Conservation (phyloP, 805 yeast genomes). For the Sugiyamaella marilandica region DNA sequence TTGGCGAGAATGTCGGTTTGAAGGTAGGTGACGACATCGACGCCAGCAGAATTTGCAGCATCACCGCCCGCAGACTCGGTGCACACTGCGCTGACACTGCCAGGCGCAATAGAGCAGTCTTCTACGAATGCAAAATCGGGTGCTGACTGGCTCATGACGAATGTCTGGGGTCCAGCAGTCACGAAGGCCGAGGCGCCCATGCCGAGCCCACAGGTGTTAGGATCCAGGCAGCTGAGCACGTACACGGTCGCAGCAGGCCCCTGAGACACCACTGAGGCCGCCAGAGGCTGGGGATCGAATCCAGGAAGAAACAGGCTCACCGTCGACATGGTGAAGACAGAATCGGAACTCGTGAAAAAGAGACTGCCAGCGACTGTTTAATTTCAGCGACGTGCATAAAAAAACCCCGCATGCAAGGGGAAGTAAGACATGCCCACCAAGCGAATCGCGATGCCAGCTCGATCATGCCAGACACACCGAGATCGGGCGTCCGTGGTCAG, state of each 20-base stretch:
- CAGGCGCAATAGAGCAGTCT: background rate
- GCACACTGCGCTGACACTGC: background rate
- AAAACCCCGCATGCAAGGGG: background rate
- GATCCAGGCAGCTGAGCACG: background rate
- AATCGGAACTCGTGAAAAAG: no score
- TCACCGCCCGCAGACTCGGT: background rate
- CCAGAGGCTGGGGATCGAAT: background rate
- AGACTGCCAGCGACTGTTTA: background rate
- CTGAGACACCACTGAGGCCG: background rate
- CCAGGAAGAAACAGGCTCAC: background rate
- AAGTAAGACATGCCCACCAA: no score
- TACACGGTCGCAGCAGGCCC: background rate
- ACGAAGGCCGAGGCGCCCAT: background rate
- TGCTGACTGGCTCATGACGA: background rate
- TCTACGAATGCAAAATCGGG: background rate
- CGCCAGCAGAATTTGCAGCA: background rate
- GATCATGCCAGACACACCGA: no score
- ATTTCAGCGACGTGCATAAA: background rate
- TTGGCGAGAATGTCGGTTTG: background rate
- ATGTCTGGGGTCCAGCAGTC: conserved; percentile 1
- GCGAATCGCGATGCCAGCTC: no score
- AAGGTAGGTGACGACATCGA: background rate
- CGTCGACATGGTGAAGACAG: background rate
- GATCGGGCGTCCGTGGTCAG: no score
- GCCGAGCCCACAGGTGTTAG: background rate